A percentile compares a stretch with the other conserved stretches of the same genome.
Conservation (phyloP, 352 stramenopile species). For the Pythium vanterpoolii region DNA sequence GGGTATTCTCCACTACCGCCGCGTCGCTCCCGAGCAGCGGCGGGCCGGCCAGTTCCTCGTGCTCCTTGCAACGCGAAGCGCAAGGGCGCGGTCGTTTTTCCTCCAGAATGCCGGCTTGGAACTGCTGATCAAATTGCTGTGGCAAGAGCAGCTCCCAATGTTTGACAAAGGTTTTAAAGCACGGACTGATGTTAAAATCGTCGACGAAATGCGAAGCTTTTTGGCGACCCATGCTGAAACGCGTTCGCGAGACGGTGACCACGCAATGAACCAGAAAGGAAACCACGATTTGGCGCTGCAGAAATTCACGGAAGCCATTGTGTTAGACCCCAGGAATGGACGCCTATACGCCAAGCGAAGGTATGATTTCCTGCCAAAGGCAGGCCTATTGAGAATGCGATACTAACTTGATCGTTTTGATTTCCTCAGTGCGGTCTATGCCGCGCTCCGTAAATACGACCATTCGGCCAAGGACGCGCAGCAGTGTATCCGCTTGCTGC, state of each 20-base stretch:
- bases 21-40: slow-evolving; percentile 16
- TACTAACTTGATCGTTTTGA: not conserved
- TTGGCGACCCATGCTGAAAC: slow-evolving; percentile 16
- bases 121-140: slow-evolving; percentile 23
- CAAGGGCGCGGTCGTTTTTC: slow-evolving; percentile 17
- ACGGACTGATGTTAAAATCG: not conserved
- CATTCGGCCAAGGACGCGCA: slow-evolving; percentile 18
- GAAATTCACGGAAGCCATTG: slow-evolving; percentile 24
- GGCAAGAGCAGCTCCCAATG: slow-evolving; percentile 16
- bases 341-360: slow-evolving; percentile 21
- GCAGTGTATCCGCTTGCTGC: slow-evolving; percentile 23
- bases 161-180: slow-evolving; percentile 19
- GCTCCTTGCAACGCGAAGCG: slow-evolving; percentile 11
- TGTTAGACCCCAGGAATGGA: slow-evolving; percentile 21
- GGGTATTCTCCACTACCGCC: slow-evolving; percentile 22
- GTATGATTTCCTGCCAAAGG: slow-evolving; percentile 5
- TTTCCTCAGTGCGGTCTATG: slow-evolving; percentile 22
- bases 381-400: no score
- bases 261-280: slow-evolving; percentile 2
- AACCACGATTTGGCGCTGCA: slow-evolving; percentile 20
- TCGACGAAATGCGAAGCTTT: slow-evolving; percentile 20
- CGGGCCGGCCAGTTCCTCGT: slow-evolving; percentile 24
- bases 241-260: slow-evolving; percentile 12
- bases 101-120: slow-evolving; percentile 23
- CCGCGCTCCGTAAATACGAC: slow-evolving; percentile 15